These are phyloP conservation scores for Chytriomyces confervae DNA, from an alignment of 192 early-diverging fungal genomes.

Conservation along the genomic window DNA sequence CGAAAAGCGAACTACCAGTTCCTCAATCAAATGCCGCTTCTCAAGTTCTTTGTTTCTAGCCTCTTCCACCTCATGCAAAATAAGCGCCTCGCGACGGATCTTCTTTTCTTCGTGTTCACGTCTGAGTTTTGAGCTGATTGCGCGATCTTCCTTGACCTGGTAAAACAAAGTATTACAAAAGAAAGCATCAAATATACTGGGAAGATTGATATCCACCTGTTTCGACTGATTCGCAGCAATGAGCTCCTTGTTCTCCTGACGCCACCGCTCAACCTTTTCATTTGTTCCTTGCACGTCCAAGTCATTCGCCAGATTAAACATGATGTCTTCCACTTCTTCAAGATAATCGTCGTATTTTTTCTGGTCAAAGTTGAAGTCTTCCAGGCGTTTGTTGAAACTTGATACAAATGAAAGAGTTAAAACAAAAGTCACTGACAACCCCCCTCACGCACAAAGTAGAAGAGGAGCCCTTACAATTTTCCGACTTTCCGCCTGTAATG, in stretches of 20 bases:
- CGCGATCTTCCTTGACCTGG: slow-evolving; percentile 52
- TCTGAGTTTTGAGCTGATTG: slow-evolving; percentile 38
- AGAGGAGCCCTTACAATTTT: slow-evolving; percentile 55
- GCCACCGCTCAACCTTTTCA: slow-evolving; percentile 75
- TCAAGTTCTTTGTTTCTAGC: slow-evolving; percentile 67
- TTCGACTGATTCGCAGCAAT: slow-evolving; percentile 76
- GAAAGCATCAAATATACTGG: neutral
- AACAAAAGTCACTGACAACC: slow-evolving; percentile 4
- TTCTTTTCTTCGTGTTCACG: slow-evolving; percentile 61
- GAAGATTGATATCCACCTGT: slow-evolving; percentile 36
- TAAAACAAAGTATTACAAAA: neutral
- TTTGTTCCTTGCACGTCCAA: slow-evolving; percentile 85
- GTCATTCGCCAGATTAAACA: slow-evolving; percentile 84
- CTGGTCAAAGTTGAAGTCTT: slow-evolving; percentile 78
- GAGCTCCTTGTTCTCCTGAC: slow-evolving; percentile 76
- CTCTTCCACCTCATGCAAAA: slow-evolving; percentile 74
- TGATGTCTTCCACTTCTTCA: slow-evolving; percentile 64
- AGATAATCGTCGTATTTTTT: slow-evolving; percentile 88
- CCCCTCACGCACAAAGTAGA: neutral
- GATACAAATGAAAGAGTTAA: neutral
- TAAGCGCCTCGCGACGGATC: slow-evolving; percentile 71
- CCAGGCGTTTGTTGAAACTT: slow-evolving; percentile 88
- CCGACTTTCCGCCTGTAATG: slow-evolving; percentile 78
- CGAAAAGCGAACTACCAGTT: slow-evolving; percentile 58
- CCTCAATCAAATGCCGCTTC: slow-evolving; percentile 73